phyloP scores from a whole-genome alignment of 371 early-diverging fungal genomes.

The Quaeritorhiza haematococci region DNA sequence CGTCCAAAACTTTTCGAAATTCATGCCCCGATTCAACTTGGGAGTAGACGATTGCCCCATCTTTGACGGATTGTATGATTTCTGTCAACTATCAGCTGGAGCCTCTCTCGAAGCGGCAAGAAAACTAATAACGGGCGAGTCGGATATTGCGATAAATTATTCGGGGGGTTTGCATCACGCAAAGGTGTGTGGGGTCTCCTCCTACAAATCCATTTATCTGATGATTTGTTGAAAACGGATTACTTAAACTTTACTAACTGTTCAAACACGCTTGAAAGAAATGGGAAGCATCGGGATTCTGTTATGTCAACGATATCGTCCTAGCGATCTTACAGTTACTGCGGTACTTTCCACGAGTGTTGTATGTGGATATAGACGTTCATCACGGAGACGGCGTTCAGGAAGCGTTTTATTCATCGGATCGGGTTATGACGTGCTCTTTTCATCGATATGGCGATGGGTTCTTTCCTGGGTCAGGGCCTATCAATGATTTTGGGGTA shows the following conservation, averaged over 20 bases:
- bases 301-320: conserved; percentile 92
- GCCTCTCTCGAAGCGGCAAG: conserved; percentile 68
- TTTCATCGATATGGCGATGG: conserved; percentile 74
- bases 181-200: no score
- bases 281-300: conserved; percentile 87
- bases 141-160: conserved; percentile 82
- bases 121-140: conserved; percentile 46
- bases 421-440: conserved; percentile 80
- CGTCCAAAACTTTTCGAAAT: conserved; percentile 60
- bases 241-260: no score
- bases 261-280: no score
- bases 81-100: conserved; percentile 73
- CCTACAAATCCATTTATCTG: no score
- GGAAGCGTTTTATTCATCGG: conserved; percentile 68
- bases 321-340: conserved; percentile 78
- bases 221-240: no score
- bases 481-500: conserved; percentile 53
- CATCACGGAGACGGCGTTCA: conserved; percentile 96
- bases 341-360: conserved; percentile 50
- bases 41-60: conserved; percentile 95
- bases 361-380: conserved; percentile 89
- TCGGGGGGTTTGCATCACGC: conserved; percentile 87
- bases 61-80: conserved; percentile 95
- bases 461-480: conserved; percentile 80
- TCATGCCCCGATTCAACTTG: conserved; percentile 71